Evolutionary conservation across 495 filamentous ascomycete genomes (phyloP).

Genomic region (Penicillium cataractarum): DNA sequence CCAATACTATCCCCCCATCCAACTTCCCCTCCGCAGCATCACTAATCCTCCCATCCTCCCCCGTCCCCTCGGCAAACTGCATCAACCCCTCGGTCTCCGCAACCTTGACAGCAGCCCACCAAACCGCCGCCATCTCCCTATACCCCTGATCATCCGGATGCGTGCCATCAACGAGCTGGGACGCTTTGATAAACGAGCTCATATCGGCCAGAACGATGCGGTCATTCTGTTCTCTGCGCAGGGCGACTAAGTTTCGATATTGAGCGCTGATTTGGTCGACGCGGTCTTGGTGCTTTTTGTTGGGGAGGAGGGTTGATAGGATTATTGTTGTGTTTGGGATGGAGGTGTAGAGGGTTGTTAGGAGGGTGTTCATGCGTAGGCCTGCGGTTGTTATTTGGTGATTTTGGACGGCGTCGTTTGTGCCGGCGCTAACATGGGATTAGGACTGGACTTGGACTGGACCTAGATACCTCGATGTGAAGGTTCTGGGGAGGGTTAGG

Average conservation of each 20-base stretch:
- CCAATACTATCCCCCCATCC: slow-evolving; percentile 21
- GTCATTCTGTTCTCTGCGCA: slow-evolving; percentile 31
- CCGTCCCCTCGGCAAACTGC: slow-evolving; percentile 4
- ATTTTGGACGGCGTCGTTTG: slow-evolving; percentile 51
- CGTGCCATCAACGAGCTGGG: slow-evolving; percentile 49
- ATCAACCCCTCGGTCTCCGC: slow-evolving; percentile 31
- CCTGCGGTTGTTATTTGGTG: slow-evolving; percentile 33
- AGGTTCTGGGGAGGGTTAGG: too few relatives aligned
- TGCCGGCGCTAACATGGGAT: too few relatives aligned
- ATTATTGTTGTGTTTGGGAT: slow-evolving; percentile 50
- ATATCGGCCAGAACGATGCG: slow-evolving; percentile 55
- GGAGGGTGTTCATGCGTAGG: slow-evolving; percentile 34
- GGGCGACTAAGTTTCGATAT: slow-evolving; percentile 34
- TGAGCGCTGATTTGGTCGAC: slow-evolving; percentile 45
- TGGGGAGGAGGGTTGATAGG: slow-evolving; percentile 52
- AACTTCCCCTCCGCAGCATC: slow-evolving; percentile 14
- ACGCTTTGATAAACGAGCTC: slow-evolving; percentile 33
- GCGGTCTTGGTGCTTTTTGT: slow-evolving; percentile 18
- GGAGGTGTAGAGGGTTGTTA: slow-evolving; percentile 40
- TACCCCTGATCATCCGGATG: slow-evolving; percentile 58
- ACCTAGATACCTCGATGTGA: too few relatives aligned
- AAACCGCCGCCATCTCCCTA: slow-evolving; percentile 56
- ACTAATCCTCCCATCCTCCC: slow-evolving; percentile 23
- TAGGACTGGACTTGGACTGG: too few relatives aligned
- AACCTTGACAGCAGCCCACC: slow-evolving; percentile 44